phyloP scores from a whole-genome alignment of 2,329 filamentous ascomycete species.

The Ophioceras dolichostomum region DNA sequence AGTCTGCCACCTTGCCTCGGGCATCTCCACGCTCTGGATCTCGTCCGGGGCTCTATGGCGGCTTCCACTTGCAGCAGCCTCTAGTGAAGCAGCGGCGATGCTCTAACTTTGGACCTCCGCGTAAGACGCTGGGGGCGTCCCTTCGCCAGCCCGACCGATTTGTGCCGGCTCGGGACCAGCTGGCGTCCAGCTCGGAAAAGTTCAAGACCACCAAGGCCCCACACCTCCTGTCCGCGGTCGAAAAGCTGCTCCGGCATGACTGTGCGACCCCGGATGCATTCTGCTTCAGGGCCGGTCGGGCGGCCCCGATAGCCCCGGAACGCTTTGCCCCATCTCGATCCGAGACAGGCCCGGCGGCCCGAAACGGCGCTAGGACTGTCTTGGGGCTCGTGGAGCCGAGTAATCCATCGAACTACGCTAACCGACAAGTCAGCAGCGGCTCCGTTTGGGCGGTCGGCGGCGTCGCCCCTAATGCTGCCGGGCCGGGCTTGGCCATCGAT shows the following conservation, averaged over 20 bases:
- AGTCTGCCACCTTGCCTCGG: slow-evolving; percentile 2
- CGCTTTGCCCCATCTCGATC: slow-evolving; percentile 14
- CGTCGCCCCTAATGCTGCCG: slow-evolving; percentile 29
- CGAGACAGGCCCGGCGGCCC: slow-evolving; percentile 12
- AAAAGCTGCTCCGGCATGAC: slow-evolving; percentile 31
- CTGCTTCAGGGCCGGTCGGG: slow-evolving; percentile 18
- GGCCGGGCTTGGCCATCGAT: slow-evolving; percentile 36
- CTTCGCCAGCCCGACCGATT: slow-evolving; percentile 32
- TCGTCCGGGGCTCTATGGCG: background rate
- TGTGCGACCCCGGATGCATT: slow-evolving; percentile 29
- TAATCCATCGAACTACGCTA: slow-evolving; percentile 1
- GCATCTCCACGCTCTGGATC: background rate
- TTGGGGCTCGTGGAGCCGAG: slow-evolving; percentile 7
- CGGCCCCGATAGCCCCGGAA: slow-evolving; percentile 12
- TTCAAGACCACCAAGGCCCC: slow-evolving; percentile 31
- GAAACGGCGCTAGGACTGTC: slow-evolving; percentile 15
- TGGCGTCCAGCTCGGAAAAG: slow-evolving; percentile 24
- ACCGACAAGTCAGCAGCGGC: slow-evolving; percentile 37
- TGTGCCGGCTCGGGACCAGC: slow-evolving; percentile 28
- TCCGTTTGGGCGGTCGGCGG: slow-evolving; percentile 70
- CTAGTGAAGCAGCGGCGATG: slow-evolving; percentile 3
- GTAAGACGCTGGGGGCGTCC: slow-evolving; percentile 2
- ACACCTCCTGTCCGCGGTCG: slow-evolving; percentile 26
- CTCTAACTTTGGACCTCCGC: slow-evolving; percentile 9
- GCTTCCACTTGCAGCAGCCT: background rate